Conservation (phyloP, 2,329 filamentous ascomycete genomes). For the Aspergillus piperis region DNA sequence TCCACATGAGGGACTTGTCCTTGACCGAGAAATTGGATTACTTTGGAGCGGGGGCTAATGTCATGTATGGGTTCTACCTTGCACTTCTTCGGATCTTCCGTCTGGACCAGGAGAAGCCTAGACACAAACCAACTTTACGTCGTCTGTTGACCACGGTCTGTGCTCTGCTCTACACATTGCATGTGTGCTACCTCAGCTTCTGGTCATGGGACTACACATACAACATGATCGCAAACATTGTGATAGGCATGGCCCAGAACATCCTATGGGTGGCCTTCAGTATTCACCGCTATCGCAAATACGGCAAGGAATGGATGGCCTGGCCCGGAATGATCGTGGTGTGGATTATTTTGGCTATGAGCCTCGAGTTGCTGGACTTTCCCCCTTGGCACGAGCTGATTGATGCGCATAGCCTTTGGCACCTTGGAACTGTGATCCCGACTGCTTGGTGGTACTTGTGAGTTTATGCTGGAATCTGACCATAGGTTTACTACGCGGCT, state of each 20-base stretch:
- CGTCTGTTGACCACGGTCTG: slow-evolving; percentile 77
- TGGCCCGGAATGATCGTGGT: slow-evolving; percentile 91
- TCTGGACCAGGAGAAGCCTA: slow-evolving; percentile 63
- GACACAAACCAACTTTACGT: slow-evolving; percentile 56
- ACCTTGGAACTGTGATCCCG: slow-evolving; percentile 86
- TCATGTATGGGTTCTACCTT: slow-evolving; percentile 90
- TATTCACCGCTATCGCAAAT: slow-evolving; percentile 68
- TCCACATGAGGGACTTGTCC: slow-evolving; percentile 85
- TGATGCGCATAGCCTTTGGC: slow-evolving; percentile 95
- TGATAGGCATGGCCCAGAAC: slow-evolving; percentile 77
- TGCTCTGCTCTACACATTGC: slow-evolving; percentile 67
- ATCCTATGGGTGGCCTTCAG: slow-evolving; percentile 84
- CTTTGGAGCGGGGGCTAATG: slow-evolving; percentile 85
- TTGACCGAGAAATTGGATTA: slow-evolving; percentile 94
- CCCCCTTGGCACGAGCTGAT: slow-evolving; percentile 77
- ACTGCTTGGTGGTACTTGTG: slow-evolving; percentile 94
- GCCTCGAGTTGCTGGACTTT: slow-evolving; percentile 92
- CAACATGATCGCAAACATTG: slow-evolving; percentile 95
- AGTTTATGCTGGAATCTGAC: slow-evolving; percentile 44
- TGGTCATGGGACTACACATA: slow-evolving; percentile 95
- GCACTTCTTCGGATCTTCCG: slow-evolving; percentile 79
- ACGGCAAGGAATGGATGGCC: slow-evolving; percentile 72
- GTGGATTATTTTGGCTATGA: slow-evolving; percentile 92
- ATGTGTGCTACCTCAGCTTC: slow-evolving; percentile 81
- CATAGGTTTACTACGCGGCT: slow-evolving; percentile 20